Base-by-base conservation (phyloP, 345 rosid species). In the Brassica incana region DNA sequence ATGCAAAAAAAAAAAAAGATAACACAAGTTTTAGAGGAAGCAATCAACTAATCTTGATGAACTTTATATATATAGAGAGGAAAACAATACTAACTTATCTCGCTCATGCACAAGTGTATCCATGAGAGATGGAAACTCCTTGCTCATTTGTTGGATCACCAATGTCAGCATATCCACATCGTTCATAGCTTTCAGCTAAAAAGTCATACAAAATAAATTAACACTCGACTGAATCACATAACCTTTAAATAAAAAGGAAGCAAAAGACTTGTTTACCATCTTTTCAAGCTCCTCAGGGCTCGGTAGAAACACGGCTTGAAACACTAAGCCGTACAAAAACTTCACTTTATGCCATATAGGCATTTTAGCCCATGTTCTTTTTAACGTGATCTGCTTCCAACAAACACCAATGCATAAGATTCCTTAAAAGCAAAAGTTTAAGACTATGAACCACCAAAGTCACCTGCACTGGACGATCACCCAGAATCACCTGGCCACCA, bases 401-500 rank as follows among this genome's bases (percentile, higher is more conserved):
- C 70, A 71, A 15, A 36, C 58, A 65, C 48, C 9, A 60, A 4
- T 5, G 27, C 69, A 45, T 3, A 65, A 36, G 38, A 9, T 20
- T 70, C 32, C 15, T 8, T 33, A 2, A 66, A 12, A 32, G 15
- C 15, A 48, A 72, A 38, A 29, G 8, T 56, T 10, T 61, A 15
- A 35, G 65, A 67, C 20, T 35, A 81, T 73, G 25, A 27, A 73
- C 23, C 50, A 77, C 6, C 36, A 25, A 71, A 52, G n/a, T 77
- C 67, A 90, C 99, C 88, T 92, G 87, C 33, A 93, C 93, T 23
- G 97, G 97, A 65, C 99, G 98, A 89, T 95, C 99, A 76, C 99
- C 99, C 71, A 93, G 93, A 73, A 91, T 73, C 69, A 93, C 96
- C 81, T 84, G 88, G 70, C 92, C 91, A 70, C 89, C 91, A 85